Evolutionary conservation across 2,329 filamentous ascomycete genomes (phyloP), one percentile per base, ranked within the genome.

Genomic region (Dendryphion nanum): DNA sequence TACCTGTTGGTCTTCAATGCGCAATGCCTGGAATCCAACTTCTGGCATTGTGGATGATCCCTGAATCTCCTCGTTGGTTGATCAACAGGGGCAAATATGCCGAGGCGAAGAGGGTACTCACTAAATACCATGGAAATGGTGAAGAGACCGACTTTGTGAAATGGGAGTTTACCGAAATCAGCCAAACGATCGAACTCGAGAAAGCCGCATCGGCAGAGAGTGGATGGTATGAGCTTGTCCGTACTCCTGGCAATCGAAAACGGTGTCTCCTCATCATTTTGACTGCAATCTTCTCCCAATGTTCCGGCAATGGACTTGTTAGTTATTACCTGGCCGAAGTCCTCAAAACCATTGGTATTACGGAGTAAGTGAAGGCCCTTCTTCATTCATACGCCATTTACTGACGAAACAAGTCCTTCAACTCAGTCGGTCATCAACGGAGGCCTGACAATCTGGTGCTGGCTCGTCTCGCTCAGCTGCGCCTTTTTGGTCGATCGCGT

Each of bases 81-180:
- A 72, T 84, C 39, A 73, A 75, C 50, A 81, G 82, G 62, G 81
- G 83, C 51, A 74, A 76, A 6, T 70, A 76, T 44, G 78, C 82
- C 16, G 75, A 85, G 51, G 83, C 82, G 2, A 70, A 83, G 6
- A 59, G 70, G 1, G 76, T 83, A 2, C 68, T 87, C 4, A 74
- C 78, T 42, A 78, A 81, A 51, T 80, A 82, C 49, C 83, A 86
- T 50, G 81, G 75, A 6, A 78, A 80, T 20, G 81, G 81, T 67
- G 82, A 61, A 58, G 61, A 45, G 63, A 24, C 45, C 45, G 63
- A 77, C 10, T 76, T 80, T 0, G 82, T 85, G 4, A 78, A 83
- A 47, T 78, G 81, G 50, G 79, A 86, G 58, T 81, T 76, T 56
- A 76, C 75, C 30, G 81, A 86, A 8, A 30, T 30, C 29, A 30